A percentile compares a stretch with the other conserved stretches of the same genome.
phyloP scores from a whole-genome alignment of 352 stramenopile genomes.

The Pilasporangium apinafurcum region DNA sequence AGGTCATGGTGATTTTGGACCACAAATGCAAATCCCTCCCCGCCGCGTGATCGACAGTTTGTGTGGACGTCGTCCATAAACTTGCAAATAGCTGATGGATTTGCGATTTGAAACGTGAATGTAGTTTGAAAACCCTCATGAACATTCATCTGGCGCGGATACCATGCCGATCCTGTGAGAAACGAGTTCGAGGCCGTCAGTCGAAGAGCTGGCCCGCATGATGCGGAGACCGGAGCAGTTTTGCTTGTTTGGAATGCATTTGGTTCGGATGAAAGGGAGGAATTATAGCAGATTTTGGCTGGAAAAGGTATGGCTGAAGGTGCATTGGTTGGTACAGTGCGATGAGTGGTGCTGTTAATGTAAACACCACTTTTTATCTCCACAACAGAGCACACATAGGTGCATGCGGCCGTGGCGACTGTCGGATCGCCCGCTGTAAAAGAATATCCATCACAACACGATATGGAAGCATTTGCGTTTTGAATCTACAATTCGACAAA shows the following conservation, averaged over 20 bases:
- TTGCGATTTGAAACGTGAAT: conserved; percentile 80
- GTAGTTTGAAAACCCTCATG: conserved; percentile 88
- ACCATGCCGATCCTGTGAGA: conserved; percentile 87
- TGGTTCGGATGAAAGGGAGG: conserved; percentile 4
- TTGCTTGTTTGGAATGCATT: not conserved
- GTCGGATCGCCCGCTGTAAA: not conserved
- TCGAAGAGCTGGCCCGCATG: conserved; percentile 67
- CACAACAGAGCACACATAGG: conserved; percentile 33
- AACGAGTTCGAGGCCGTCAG: conserved; percentile 71
- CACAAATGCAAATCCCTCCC: conserved; percentile 80
- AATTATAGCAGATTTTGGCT: conserved; percentile 33
- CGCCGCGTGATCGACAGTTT: conserved; percentile 65
- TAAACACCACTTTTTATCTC: conserved; percentile 35
- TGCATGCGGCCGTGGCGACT: conserved; percentile 16
- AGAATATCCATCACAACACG: conserved; percentile 79
- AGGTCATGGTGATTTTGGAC: conserved; percentile 74
- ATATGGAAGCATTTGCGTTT: conserved; percentile 86
- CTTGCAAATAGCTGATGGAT: conserved; percentile 80
- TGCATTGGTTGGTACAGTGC: conserved; percentile 40
- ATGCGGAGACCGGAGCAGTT: conserved; percentile 24
- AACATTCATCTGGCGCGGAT: conserved; percentile 84
- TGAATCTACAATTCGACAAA: conserved; percentile 40
- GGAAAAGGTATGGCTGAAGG: conserved; percentile 24
- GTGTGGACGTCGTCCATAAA: conserved; percentile 87
- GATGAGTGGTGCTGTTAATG: conserved; percentile 23